These are phyloP conservation scores for Botrytis galanthina DNA, from an alignment of 2,329 filamentous ascomycete genomes.

Conservation along the genomic window DNA sequence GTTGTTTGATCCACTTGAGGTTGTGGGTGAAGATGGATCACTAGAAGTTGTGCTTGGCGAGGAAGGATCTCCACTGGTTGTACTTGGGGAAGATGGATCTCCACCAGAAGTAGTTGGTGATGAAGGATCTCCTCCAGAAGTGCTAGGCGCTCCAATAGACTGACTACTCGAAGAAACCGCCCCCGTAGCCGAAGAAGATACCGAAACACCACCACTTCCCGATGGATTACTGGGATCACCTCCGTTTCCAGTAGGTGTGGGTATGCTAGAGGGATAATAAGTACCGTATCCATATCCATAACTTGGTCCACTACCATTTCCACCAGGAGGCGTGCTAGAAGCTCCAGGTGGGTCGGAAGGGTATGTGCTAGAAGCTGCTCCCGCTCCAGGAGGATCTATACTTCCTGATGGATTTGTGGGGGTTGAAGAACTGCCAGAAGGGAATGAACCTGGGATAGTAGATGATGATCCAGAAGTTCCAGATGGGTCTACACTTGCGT, in stretches of 20 bases:
- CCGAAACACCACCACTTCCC: not conserved
- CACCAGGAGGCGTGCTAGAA: not conserved
- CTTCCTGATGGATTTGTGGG: not conserved
- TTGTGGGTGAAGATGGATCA: not conserved
- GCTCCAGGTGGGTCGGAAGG: not conserved
- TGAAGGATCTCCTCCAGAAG: not conserved
- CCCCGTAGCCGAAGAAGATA: not conserved
- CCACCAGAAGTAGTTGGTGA: not conserved
- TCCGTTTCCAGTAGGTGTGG: not conserved
- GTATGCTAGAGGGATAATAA: not conserved
- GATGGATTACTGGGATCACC: not conserved
- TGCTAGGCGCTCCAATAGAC: not conserved
- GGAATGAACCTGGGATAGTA: not conserved
- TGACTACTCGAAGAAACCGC: not conserved
- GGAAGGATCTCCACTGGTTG: not conserved
- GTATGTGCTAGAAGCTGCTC: not conserved
- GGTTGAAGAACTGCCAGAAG: not conserved
- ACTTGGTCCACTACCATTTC: not conserved
- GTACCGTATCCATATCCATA: conserved; percentile 7
- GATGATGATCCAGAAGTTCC: not conserved
- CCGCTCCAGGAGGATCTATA: not conserved
- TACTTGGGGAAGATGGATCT: not conserved
- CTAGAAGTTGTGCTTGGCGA: not conserved
- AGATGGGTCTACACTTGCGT: not conserved
- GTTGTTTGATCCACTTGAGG: not conserved